A percentile compares a stretch with the other conserved stretches of the same genome.
Evolutionary conservation across 2,329 filamentous ascomycete species (phyloP).

Genomic region (Xylariaceae sp.): DNA sequence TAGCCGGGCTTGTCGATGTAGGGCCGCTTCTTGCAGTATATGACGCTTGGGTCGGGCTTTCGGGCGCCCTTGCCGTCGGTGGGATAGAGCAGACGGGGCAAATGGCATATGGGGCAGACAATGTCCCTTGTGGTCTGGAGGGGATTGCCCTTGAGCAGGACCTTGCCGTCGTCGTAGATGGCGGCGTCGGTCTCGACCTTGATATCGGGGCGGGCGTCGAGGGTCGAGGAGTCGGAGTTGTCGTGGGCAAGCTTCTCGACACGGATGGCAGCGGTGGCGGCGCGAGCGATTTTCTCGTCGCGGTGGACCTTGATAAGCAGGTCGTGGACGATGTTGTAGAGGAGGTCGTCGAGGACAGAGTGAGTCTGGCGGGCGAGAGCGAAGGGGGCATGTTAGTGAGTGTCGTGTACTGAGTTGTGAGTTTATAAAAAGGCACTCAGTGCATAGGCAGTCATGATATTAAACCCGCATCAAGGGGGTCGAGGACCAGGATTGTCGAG

Average conservation of each 20-base stretch:
- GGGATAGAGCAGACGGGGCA: slow-evolving; percentile 69
- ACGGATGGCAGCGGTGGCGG: slow-evolving; percentile 59
- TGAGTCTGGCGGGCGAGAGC: slow-evolving; percentile 44
- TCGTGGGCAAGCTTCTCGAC: slow-evolving; percentile 60
- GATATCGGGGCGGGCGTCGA: slow-evolving; percentile 53
- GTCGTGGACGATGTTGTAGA: slow-evolving; percentile 75
- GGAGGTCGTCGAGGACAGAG: slow-evolving; percentile 66
- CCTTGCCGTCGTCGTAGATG: slow-evolving; percentile 65
- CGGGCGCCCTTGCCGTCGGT: slow-evolving; percentile 64
- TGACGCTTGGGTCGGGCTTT: slow-evolving; percentile 62
- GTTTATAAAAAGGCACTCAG: neutral
- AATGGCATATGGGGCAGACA: slow-evolving; percentile 68
- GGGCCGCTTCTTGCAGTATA: slow-evolving; percentile 76
- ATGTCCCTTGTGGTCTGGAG: slow-evolving; percentile 68
- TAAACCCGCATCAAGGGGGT: neutral
- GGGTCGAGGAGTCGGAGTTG: slow-evolving; percentile 48
- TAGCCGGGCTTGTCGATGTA: slow-evolving; percentile 73
- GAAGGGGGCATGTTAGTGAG: slow-evolving; percentile 7
- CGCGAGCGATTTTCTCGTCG: slow-evolving; percentile 72
- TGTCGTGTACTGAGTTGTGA: neutral
- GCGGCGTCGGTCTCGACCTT: slow-evolving; percentile 64
- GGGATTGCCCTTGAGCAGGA: slow-evolving; percentile 67
- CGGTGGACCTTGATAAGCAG: slow-evolving; percentile 71
- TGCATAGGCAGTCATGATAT: too few species aligned
- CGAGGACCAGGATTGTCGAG: slow-evolving; percentile 1